Conservation (phyloP, 164 flowering plant species). For the Houttuynia cordata region DNA sequence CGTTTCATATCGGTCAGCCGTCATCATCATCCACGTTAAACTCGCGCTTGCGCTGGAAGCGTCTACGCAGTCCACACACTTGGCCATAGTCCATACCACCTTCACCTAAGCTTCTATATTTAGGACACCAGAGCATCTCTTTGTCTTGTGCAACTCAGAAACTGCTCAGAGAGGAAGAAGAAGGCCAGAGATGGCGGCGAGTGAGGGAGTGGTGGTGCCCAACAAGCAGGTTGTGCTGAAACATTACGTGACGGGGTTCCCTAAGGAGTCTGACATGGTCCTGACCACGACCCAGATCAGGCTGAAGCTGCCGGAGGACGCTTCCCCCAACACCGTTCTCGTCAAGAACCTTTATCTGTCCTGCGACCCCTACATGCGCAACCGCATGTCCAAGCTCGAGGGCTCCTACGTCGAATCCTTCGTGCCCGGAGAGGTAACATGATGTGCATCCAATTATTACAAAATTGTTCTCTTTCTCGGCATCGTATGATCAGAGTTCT, state of each 20-base stretch:
- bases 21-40: too few relatives aligned
- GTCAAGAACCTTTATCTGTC: conserved; percentile 24
- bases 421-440: conserved; percentile 11
- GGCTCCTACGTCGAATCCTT: conserved; percentile 1
- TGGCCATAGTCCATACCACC: too few relatives aligned
- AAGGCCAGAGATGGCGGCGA: conserved; percentile 1
- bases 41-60: too few relatives aligned
- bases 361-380: conserved; percentile 19
- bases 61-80: too few relatives aligned
- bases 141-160: too few relatives aligned
- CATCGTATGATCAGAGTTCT: too few relatives aligned
- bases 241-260: conserved; percentile 17
- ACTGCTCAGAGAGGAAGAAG: too few relatives aligned
- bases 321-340: conserved; percentile 9
- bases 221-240: conserved; percentile 23
- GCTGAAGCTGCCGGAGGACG: conserved; percentile 12
- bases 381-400: conserved; percentile 7
- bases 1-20: too few relatives aligned
- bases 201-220: conserved; percentile 7
- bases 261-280: conserved; percentile 23
- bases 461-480: too few relatives aligned
- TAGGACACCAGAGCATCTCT: too few relatives aligned
- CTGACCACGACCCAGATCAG: not conserved
- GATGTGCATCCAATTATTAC: too few relatives aligned
- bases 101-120: too few relatives aligned